phyloP scores from a whole-genome alignment of 306 rosid genomes.

The Sophora flavescens region DNA sequence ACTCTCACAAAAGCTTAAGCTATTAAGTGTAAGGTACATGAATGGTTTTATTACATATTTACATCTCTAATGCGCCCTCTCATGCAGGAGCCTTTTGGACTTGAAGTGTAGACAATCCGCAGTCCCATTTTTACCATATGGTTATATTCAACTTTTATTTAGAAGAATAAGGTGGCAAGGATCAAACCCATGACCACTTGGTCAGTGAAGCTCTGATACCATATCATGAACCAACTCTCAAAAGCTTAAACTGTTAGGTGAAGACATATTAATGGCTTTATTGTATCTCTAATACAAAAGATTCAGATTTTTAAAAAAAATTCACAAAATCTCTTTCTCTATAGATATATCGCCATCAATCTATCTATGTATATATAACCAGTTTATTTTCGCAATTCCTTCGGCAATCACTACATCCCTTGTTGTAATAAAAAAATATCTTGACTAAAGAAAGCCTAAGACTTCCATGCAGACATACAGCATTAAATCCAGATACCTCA shows the following conservation, averaged over 20 bases:
- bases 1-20: too few relatives aligned
- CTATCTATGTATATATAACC: not conserved
- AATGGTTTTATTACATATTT: too few relatives aligned
- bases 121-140: too few relatives aligned
- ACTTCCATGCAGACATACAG: slow-evolving; percentile 17
- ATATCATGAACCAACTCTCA: not conserved
- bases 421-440: slow-evolving; percentile 1
- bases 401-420: slow-evolving; percentile 24
- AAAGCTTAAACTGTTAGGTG: not conserved
- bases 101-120: too few relatives aligned
- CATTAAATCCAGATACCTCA: slow-evolving; percentile 65
- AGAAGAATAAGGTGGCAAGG: not conserved
- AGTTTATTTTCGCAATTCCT: slow-evolving; percentile 22
- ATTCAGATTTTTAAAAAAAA: not conserved
- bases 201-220: not conserved
- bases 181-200: not conserved
- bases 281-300: not conserved
- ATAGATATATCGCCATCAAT: not conserved
- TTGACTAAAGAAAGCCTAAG: slow-evolving; percentile 22
- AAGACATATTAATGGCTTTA: too few relatives aligned
- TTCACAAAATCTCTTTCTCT: not conserved
- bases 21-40: too few relatives aligned
- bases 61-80: too few relatives aligned
- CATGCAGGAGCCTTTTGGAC: too few relatives aligned
- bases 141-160: not conserved